Evolutionary conservation across 2,329 filamentous ascomycete genomes (phyloP).

Genomic region (Fusarium solani-melongenae): DNA sequence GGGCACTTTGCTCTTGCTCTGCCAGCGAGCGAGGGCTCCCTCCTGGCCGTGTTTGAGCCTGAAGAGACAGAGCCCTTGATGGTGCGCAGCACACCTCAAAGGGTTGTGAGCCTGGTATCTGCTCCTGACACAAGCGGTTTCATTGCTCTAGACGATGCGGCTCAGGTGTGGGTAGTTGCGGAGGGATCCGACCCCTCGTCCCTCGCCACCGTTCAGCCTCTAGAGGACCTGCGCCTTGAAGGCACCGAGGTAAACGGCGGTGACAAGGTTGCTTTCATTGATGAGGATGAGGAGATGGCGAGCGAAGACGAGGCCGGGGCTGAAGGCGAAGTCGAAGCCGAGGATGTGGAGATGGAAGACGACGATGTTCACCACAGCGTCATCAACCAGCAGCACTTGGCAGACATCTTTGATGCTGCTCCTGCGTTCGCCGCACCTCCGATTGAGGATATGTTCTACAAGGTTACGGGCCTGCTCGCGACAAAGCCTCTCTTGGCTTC

Average conservation of each 20-base stretch:
- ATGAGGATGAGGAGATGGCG: constrained; percentile 55
- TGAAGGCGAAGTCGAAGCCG: constrained; percentile 52
- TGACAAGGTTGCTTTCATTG: constrained; percentile 46
- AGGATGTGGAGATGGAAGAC: constrained; percentile 59
- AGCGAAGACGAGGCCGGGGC: constrained; percentile 55
- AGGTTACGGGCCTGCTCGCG: constrained; percentile 71
- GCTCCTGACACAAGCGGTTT: constrained; percentile 76
- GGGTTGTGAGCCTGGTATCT: constrained; percentile 75
- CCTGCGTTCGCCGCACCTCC: constrained; percentile 77
- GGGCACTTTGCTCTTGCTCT: constrained; percentile 75
- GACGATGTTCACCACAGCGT: constrained; percentile 67
- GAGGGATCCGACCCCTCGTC: constrained; percentile 68
- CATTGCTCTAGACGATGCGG: constrained; percentile 78
- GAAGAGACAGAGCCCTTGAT: constrained; percentile 69
- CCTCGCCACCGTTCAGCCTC: constrained; percentile 64
- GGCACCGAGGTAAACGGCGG: constrained; percentile 45
- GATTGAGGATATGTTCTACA: constrained; percentile 80
- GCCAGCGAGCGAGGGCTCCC: constrained; percentile 58
- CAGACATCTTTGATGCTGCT: constrained; percentile 76
- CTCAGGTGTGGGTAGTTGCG: constrained; percentile 73
- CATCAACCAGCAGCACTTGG: constrained; percentile 74
- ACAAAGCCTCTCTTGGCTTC: constrained; percentile 59
- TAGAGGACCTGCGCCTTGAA: constrained; percentile 65
- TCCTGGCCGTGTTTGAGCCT: constrained; percentile 75
- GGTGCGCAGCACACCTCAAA: constrained; percentile 64